These are phyloP conservation scores for Colletotrichum lentis DNA, from an alignment of 2,329 filamentous ascomycete genomes.

Conservation along the genomic window DNA sequence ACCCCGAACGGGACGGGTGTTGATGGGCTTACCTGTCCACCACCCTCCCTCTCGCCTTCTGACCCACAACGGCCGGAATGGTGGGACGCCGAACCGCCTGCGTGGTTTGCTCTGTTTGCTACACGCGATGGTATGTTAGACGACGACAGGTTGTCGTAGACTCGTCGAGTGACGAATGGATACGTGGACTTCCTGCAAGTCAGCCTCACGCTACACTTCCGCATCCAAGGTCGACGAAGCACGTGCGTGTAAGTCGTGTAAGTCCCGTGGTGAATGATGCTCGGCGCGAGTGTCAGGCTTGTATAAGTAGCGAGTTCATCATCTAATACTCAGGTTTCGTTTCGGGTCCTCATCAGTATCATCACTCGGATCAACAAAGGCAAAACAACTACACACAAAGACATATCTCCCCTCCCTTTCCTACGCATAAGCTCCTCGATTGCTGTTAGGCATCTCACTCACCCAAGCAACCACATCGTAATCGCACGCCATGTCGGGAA, in stretches of 20 bases:
- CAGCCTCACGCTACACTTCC: not conserved
- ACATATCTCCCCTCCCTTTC: not conserved
- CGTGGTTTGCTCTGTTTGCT: not conserved
- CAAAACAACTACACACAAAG: not conserved
- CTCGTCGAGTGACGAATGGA: not conserved
- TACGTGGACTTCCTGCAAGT: not conserved
- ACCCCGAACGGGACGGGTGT: not conserved
- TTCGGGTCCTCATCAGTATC: conserved; percentile 1
- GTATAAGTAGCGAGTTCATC: conserved; percentile 27
- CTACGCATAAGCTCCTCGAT: too few relatives aligned
- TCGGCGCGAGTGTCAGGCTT: not conserved
- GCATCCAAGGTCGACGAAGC: not conserved
- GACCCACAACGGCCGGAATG: not conserved
- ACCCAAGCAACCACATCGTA: not conserved
- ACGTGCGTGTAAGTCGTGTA: not conserved
- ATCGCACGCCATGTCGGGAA: conserved; percentile 30
- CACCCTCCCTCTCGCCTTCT: not conserved
- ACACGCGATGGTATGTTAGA: not conserved
- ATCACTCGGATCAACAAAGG: not conserved
- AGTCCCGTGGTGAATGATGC: not conserved
- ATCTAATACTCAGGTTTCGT: conserved; percentile 1
- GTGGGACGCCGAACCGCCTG: not conserved
- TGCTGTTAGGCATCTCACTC: too few relatives aligned
- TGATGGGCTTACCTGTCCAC: conserved; percentile 18
- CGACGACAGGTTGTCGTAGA: not conserved